These are phyloP conservation scores for Hypoxylon sp. DNA, from an alignment of 2,329 filamentous ascomycete genomes.

Conservation along the genomic window DNA sequence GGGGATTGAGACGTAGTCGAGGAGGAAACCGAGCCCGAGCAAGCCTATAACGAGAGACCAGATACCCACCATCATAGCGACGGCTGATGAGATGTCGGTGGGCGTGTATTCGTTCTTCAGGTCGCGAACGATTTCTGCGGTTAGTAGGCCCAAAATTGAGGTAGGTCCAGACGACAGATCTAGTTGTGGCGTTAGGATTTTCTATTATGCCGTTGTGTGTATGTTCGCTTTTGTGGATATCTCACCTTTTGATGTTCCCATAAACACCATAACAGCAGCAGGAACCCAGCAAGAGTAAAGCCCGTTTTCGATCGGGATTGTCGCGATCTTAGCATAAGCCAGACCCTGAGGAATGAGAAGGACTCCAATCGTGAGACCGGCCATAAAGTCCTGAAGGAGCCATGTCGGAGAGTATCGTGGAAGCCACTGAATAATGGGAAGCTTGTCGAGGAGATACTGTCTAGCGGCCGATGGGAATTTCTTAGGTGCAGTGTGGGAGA, in stretches of 20 bases:
- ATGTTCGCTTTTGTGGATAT: background rate
- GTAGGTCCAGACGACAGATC: slow-evolving; percentile 76
- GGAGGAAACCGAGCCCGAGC: slow-evolving; percentile 74
- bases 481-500: slow-evolving; percentile 51
- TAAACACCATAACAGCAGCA: slow-evolving; percentile 69
- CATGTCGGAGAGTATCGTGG: slow-evolving; percentile 73
- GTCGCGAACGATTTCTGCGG: slow-evolving; percentile 71
- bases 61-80: slow-evolving; percentile 75
- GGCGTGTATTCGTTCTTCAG: slow-evolving; percentile 67
- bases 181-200: slow-evolving; percentile 45
- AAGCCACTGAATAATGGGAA: slow-evolving; percentile 74
- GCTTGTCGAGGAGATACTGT: slow-evolving; percentile 72
- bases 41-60: slow-evolving; percentile 72
- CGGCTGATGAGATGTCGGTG: slow-evolving; percentile 71
- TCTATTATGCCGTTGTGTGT: background rate
- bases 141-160: slow-evolving; percentile 74
- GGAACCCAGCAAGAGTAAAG: slow-evolving; percentile 73
- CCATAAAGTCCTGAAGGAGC: slow-evolving; percentile 73
- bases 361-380: slow-evolving; percentile 72
- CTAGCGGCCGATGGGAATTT: slow-evolving; percentile 67
- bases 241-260: slow-evolving; percentile 73
- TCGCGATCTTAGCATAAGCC: slow-evolving; percentile 75
- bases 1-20: slow-evolving; percentile 76
- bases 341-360: slow-evolving; percentile 74
- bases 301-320: slow-evolving; percentile 72